Percentiles rank a stretch among this genome's conserved stretches.
Conservation (phyloP, 371 early-diverging fungal genomes). For the Nematocida ironsii region DNA sequence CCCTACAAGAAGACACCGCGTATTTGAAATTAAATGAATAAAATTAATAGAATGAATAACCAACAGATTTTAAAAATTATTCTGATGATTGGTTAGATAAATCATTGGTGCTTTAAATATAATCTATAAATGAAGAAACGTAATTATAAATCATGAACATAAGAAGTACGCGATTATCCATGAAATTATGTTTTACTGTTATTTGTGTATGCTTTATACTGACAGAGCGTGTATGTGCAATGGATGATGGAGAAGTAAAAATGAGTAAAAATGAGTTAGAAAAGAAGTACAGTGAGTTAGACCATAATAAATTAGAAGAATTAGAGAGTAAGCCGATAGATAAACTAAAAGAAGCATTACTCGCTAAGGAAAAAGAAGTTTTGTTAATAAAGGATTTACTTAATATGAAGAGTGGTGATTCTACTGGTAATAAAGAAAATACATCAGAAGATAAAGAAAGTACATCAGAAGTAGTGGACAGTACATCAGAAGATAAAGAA, state of each 20-base stretch:
- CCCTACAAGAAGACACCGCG: not conserved
- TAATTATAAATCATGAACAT: not conserved
- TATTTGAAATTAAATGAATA: constrained; percentile 2
- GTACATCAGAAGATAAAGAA: too few relatives aligned
- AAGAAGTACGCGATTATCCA: not conserved
- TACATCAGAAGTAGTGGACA: too few relatives aligned
- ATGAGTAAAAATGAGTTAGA: too few relatives aligned
- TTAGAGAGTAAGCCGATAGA: too few relatives aligned
- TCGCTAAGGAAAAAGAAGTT: too few relatives aligned
- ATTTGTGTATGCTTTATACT: not conserved
- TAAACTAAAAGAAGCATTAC: too few relatives aligned
- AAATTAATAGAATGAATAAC: not conserved
- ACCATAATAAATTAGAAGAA: too few relatives aligned
- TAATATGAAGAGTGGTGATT: too few relatives aligned
- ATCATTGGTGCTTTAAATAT: not conserved
- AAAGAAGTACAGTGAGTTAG: too few relatives aligned
- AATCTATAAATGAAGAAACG: not conserved
- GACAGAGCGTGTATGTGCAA: not conserved
- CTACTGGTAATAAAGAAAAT: too few relatives aligned
- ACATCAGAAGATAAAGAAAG: too few relatives aligned
- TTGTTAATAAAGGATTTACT: too few relatives aligned
- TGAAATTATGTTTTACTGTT: not conserved
- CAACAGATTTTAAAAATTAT: not conserved
- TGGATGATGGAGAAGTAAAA: not conserved
- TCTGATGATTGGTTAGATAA: not conserved